These are phyloP conservation scores for Gossypium gossypioides DNA, from an alignment of 441 rosid genomes.

Conservation along the genomic window DNA sequence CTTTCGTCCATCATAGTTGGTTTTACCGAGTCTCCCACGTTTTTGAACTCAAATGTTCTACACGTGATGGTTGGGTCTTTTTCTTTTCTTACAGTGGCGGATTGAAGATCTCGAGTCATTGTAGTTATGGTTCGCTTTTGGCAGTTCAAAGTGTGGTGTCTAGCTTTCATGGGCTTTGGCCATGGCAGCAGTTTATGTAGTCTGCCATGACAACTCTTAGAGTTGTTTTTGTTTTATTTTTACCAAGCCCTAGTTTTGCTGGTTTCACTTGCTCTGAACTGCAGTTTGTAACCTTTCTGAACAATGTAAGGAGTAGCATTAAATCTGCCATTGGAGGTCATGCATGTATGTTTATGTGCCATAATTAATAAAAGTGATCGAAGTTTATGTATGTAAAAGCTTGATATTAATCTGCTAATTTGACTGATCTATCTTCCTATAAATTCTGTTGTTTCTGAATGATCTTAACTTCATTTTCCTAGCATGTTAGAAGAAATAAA, in stretches of 20 bases:
- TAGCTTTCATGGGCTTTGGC: constrained; percentile 36
- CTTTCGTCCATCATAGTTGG: not conserved
- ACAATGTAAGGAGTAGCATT: constrained; percentile 22
- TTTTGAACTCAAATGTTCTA: constrained; percentile 19
- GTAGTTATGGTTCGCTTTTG: constrained; percentile 17
- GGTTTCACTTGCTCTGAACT: constrained; percentile 25
- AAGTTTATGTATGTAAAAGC: not conserved
- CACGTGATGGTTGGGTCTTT: constrained; percentile 27
- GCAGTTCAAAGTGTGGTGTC: constrained; percentile 24
- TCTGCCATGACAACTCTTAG: constrained; percentile 31
- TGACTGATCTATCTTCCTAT: not conserved
- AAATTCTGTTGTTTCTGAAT: not conserved
- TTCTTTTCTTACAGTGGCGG: constrained; percentile 28
- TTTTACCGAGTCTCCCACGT: constrained; percentile 13
- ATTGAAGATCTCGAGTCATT: not conserved
- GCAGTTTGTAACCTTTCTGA: constrained; percentile 19
- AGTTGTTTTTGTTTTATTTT: constrained; percentile 27
- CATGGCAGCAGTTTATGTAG: constrained; percentile 33
- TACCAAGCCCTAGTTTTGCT: constrained; percentile 28
- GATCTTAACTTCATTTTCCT: not conserved
- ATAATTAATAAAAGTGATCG: constrained; percentile 8
- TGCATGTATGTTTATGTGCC: constrained; percentile 19
- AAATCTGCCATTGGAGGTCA: constrained; percentile 20
- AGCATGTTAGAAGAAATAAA: not conserved
- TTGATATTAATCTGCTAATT: not conserved